Base-by-base conservation (phyloP, 31 red algal species). In the Endocladia muricata region DNA sequence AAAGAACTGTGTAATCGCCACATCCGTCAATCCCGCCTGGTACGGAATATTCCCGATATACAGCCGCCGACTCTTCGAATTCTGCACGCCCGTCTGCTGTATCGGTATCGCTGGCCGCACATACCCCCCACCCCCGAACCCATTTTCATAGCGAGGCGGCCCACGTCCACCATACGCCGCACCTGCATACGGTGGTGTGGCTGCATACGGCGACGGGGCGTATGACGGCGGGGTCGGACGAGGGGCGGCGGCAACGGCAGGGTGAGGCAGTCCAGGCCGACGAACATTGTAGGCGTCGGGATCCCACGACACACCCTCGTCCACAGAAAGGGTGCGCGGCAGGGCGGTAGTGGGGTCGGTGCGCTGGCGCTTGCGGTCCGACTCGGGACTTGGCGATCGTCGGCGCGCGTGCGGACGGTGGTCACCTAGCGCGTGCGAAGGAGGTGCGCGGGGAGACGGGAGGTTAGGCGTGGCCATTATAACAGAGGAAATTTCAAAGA, bases 31-130 rank as follows among this genome's bases (percentile, higher is more conserved):
- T 23, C 86, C 86, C 19, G 62, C 77, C 36, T 90, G 86, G 32
- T 58, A 81, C 21, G 86, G 86, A 43, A 90, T 66, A 42, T 90
- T 90, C 61, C 86, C 86, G 35, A 90, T 77, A 36, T 90, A 90
- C 5, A 90, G 61, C 57, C 86, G 86, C 26, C 86, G 76, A 41
- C 70, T 76, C 37, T 82, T 90, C 63, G 59, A 68, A 47, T n/a
- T n/a, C n/a, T n/a, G n/a, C n/a, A n/a, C n/a, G n/a, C n/a, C n/a
- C n/a, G n/a, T n/a, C n/a, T n/a, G 83, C 73, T 15, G 63, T 64
- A 9, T 76, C 61, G 6, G 59, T 47, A 26, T 58, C 41, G 35
- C 48, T n/a, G 23, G 62, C 25, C 21, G 19, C 62, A 36, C 21
- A 67, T 7, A 33, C 7, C 21, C 33, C n/a, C 21, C 62, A 21